Evolutionary conservation across 2,329 filamentous ascomycete species (phyloP).

Genomic region (Metarhizium guizhouense): DNA sequence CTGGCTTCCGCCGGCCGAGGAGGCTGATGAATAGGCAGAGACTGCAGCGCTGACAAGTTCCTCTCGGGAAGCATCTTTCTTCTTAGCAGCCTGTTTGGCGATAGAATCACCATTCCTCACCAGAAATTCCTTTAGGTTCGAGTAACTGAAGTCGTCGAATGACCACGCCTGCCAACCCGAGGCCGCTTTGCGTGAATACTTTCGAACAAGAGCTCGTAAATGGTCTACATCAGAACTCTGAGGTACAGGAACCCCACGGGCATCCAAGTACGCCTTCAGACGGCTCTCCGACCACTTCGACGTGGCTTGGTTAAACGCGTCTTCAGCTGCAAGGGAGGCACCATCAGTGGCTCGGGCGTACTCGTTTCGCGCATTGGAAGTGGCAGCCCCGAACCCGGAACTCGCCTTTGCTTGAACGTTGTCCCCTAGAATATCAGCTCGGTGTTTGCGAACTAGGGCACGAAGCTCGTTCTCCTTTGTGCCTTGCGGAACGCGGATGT

Average conservation of each 20-base stretch:
- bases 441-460: slow-evolving; percentile 82
- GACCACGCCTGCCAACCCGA: slow-evolving; percentile 65
- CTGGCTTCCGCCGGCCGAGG: slow-evolving; percentile 43
- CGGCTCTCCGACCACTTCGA: slow-evolving; percentile 65
- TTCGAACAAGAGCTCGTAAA: slow-evolving; percentile 64
- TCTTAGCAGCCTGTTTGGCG: slow-evolving; percentile 51
- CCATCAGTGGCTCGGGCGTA: slow-evolving; percentile 68
- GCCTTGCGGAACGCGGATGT: slow-evolving; percentile 78
- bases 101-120: slow-evolving; percentile 41
- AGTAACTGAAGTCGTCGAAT: slow-evolving; percentile 66
- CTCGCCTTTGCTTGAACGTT: slow-evolving; percentile 48
- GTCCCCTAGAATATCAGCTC: slow-evolving; percentile 61
- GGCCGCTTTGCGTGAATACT: slow-evolving; percentile 61
- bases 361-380: slow-evolving; percentile 65
- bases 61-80: slow-evolving; percentile 59
- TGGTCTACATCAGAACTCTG: slow-evolving; percentile 64
- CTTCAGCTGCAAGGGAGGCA: slow-evolving; percentile 50
- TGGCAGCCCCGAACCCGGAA: slow-evolving; percentile 61
- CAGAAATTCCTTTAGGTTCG: slow-evolving; percentile 57
- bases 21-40: slow-evolving; percentile 50
- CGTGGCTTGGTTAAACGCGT: slow-evolving; percentile 57
- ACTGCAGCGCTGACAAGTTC: slow-evolving; percentile 61
- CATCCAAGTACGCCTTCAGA: slow-evolving; percentile 69
- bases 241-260: slow-evolving; percentile 66
- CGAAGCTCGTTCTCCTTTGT: slow-evolving; percentile 84